Percentiles rank a stretch among this genome's conserved stretches.
These are phyloP conservation scores for Saccharomyces uvarum DNA, from an alignment of 1,139 yeast genomes.

Conservation along the genomic window DNA sequence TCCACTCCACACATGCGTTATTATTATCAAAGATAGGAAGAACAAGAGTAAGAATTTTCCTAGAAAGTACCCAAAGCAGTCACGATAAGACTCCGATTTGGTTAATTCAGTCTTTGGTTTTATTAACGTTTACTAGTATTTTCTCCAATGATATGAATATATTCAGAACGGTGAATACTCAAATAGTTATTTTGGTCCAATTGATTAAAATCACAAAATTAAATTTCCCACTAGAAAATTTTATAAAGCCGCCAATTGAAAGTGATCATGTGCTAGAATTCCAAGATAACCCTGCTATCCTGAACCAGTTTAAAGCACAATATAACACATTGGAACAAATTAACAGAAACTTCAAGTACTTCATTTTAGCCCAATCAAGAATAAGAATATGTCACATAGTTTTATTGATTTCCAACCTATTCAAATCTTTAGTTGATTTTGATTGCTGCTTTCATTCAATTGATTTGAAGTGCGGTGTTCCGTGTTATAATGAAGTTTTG, in stretches of 20 bases:
- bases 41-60: slow-evolving; percentile 64
- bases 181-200: slow-evolving; percentile 70
- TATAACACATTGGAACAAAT: slow-evolving; percentile 34
- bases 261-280: slow-evolving; percentile 30
- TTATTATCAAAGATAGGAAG: slow-evolving; percentile 72
- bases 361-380: slow-evolving; percentile 72
- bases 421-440: slow-evolving; percentile 62
- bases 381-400: slow-evolving; percentile 80
- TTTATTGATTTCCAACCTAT: slow-evolving; percentile 61
- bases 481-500: slow-evolving; percentile 59
- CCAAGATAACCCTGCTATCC: slow-evolving; percentile 30
- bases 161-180: slow-evolving; percentile 66
- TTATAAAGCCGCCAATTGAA: slow-evolving; percentile 50
- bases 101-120: slow-evolving; percentile 79
- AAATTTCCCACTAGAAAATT: slow-evolving; percentile 60
- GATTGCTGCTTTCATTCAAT: slow-evolving; percentile 50
- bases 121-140: slow-evolving; percentile 75
- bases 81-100: slow-evolving; percentile 70
- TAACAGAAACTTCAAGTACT: slow-evolving; percentile 61
- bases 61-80: slow-evolving; percentile 53
- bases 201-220: slow-evolving; percentile 70
- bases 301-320: slow-evolving; percentile 30
- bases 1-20: slow-evolving; percentile 71
- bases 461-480: slow-evolving; percentile 60
- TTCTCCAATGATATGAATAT: slow-evolving; percentile 70